Percentiles rank a stretch among this genome's conserved stretches.
Conservation (phyloP, 176 grass and related monocot species). For the Puya raimondii region DNA sequence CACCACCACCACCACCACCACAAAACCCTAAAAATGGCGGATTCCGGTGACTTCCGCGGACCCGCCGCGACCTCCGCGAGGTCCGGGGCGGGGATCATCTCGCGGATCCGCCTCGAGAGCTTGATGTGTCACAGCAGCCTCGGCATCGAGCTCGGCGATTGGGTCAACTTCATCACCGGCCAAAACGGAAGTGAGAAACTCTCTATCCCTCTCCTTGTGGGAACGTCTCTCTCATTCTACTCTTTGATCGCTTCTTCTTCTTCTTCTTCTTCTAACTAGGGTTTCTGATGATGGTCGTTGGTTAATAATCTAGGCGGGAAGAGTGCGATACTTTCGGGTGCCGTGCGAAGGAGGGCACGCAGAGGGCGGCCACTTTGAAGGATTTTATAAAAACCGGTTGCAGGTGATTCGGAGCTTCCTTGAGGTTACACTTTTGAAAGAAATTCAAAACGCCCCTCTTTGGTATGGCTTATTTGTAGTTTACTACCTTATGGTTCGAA, state of each 20-base stretch:
- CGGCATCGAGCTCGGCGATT: slow-evolving; percentile 44
- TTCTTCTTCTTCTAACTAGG: not conserved
- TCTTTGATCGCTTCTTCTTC: not conserved
- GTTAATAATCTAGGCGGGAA: slow-evolving; percentile 44
- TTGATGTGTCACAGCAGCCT: slow-evolving; percentile 97
- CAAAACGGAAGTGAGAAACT: slow-evolving; percentile 74
- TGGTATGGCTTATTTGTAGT: too few species aligned
- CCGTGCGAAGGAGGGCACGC: slow-evolving; percentile 77
- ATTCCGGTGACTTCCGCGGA: slow-evolving; percentile 1
- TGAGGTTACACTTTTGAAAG: too few species aligned
- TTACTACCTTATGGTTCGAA: too few species aligned
- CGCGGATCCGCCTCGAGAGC: slow-evolving; percentile 69
- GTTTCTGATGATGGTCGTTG: not conserved
- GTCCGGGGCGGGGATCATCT: slow-evolving; percentile 53
- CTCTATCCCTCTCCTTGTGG: not conserved
- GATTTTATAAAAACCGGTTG: slow-evolving; percentile 91
- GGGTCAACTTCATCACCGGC: slow-evolving; percentile 94
- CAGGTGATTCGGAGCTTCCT: slow-evolving; percentile 30
- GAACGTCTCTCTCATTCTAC: not conserved
- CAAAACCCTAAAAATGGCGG: not conserved
- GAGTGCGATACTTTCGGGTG: slow-evolving; percentile 88
- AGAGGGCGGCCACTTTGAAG: slow-evolving; percentile 62
- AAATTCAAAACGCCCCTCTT: too few species aligned
- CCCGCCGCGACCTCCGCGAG: slow-evolving; percentile 5
- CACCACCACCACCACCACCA: too few species aligned